These are phyloP conservation scores for Corchorus olitorius DNA, from an alignment of 345 rosid species.

Conservation along the genomic window DNA sequence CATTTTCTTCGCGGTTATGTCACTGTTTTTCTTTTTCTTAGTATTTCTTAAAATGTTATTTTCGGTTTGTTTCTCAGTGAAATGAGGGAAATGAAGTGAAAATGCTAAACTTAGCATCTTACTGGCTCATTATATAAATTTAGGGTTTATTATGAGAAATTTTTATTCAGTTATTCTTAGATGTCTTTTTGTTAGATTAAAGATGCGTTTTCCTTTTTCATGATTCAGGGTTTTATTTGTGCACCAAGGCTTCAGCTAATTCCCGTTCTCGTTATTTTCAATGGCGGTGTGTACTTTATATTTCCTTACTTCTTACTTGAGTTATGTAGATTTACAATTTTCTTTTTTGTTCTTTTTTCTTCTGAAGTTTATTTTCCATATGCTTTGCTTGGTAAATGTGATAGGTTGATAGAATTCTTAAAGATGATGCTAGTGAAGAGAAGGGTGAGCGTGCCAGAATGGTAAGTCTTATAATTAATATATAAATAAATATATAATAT, in stretches of 20 bases:
- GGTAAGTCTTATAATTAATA: constrained; percentile 58
- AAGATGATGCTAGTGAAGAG: constrained; percentile 94
- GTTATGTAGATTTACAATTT: background rate
- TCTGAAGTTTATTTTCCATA: background rate
- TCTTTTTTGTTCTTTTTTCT: background rate
- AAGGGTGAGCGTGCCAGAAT: constrained; percentile 96
- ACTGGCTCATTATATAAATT: background rate
- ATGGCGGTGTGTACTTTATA: constrained; percentile 34
- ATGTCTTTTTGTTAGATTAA: constrained; percentile 8
- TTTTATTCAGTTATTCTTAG: background rate
- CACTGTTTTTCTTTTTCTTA: background rate
- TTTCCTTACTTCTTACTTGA: background rate
- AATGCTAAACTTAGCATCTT: background rate
- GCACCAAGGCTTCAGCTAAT: constrained; percentile 10
- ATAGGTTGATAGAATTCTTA: constrained; percentile 71
- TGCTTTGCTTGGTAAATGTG: constrained; percentile 19
- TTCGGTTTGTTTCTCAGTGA: constrained; percentile 3
- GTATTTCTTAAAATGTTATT: background rate
- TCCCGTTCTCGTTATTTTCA: background rate
- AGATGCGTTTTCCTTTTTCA: background rate
- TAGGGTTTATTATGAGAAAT: constrained; percentile 1
- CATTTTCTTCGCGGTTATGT: background rate
- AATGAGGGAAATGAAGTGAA: constrained; percentile 1
- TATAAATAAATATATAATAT: background rate
- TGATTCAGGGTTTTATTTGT: constrained; percentile 27